Evolutionary conservation across 2,329 filamentous ascomycete species (phyloP), one percentile per base, ranked within the genome.

Genomic region (Ophiostoma piceae): DNA sequence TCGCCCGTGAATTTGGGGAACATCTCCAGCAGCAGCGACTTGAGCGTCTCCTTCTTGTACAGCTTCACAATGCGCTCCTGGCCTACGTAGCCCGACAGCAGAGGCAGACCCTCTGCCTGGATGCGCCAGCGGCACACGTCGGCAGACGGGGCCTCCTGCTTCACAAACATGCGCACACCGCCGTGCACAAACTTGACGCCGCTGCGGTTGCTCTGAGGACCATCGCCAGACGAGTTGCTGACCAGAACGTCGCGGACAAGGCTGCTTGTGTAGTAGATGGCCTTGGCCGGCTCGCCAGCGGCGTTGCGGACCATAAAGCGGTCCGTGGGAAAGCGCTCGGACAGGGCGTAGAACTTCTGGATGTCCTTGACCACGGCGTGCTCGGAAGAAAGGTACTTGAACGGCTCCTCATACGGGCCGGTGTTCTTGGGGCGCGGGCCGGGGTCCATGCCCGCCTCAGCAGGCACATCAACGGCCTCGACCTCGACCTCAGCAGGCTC

Each of bases 131-230:
- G 87, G 82, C 94, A 97, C 43, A 95, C 90, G 69, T 94, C 90
- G 47, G 90, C 89, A 5, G 89, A 91, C 71, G 96, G 94, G 0
- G 92, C 90, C 76, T 97, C 93, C 79, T 98, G 94, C 83, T 96
- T 97, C 84, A 98, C 95, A 78, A 96, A 99, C 92, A 98, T 98
- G 82, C 96, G 96, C 43, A 99, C 94, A 73, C 95, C 95, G 67
- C 91, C 94, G 80, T 99, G 95, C 67, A 99, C 91, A 77, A 99
- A 97, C 78, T 95, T 96, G 79, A 98, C 90, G 66, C 71, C 70
- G n/a, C 51, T 89, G 66, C 68, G 66, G 65, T 60, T 29, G 70
- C 71, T 69, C 67, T 47, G 54, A 16, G 60, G 60, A n/a, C 64
- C 26, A 65, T 93, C 93, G 37, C 91, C 89, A 62, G 92, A 92